Percentiles rank a stretch among this genome's conserved stretches.
Evolutionary conservation across 2,329 filamentous ascomycete species (phyloP).

Genomic region (Zymoseptoria brevis): DNA sequence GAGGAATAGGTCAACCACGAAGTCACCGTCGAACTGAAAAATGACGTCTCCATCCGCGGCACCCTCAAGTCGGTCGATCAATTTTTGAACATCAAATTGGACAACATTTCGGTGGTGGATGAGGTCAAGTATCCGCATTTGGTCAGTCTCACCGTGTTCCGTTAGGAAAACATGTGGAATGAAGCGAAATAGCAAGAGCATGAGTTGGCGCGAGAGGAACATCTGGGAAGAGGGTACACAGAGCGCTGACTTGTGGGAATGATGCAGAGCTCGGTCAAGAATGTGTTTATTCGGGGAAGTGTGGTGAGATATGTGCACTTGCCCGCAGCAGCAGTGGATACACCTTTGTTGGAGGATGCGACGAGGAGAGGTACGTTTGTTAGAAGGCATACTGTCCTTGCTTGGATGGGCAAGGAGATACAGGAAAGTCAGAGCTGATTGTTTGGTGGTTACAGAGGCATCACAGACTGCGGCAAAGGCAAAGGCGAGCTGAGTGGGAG

Average conservation of each 20-base stretch:
- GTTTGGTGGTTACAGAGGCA: constrained; percentile 18
- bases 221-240: background rate
- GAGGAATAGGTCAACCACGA: constrained; percentile 75
- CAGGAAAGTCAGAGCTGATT: background rate
- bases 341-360: constrained; percentile 80
- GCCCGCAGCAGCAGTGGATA: constrained; percentile 73
- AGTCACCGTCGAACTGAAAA: constrained; percentile 98
- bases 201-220: background rate
- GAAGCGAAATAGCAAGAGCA: background rate
- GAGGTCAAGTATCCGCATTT: constrained; percentile 93
- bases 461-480: constrained; percentile 30
- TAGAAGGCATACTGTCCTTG: background rate
- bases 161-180: background rate
- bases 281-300: constrained; percentile 89
- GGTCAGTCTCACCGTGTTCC: constrained; percentile 41
- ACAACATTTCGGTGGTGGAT: constrained; percentile 87
- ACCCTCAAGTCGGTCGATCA: constrained; percentile 96
- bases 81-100: constrained; percentile 89
- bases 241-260: constrained; percentile 1
- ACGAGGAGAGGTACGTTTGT: constrained; percentile 63
- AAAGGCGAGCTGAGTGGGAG: constrained; percentile 17
- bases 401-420: constrained; percentile 11
- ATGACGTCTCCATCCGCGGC: constrained; percentile 94
- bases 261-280: constrained; percentile 69
- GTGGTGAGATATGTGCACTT: constrained; percentile 90